Conservation (phyloP, 2,329 filamentous ascomycete genomes). For the Leptographium wingfieldii region DNA sequence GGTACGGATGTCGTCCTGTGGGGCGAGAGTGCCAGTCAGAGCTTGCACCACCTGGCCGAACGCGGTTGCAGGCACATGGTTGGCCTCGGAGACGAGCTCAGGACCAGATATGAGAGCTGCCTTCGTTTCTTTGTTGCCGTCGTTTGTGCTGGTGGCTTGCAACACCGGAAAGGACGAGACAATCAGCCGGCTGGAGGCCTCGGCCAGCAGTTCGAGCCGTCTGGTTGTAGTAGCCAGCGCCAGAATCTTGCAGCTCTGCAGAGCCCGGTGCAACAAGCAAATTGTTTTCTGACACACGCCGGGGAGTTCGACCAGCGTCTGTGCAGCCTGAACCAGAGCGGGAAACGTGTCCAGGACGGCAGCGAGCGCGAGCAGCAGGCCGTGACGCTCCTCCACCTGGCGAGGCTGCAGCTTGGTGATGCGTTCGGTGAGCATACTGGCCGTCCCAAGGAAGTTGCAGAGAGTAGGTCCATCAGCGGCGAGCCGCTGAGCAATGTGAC, state of each 20-base stretch:
- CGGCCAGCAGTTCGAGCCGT: slow-evolving; percentile 51
- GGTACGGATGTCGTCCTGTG: background rate
- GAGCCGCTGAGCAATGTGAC: slow-evolving; percentile 35
- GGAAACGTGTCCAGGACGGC: slow-evolving; percentile 39
- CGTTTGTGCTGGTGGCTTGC: slow-evolving; percentile 21
- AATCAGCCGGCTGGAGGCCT: slow-evolving; percentile 47
- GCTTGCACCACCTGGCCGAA: background rate
- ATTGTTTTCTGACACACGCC: background rate
- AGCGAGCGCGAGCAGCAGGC: slow-evolving; percentile 49
- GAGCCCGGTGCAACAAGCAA: slow-evolving; percentile 19
- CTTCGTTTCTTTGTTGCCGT: background rate
- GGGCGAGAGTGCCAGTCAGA: background rate
- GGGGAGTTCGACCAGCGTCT: background rate
- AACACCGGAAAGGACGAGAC: slow-evolving; percentile 37
- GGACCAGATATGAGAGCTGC: slow-evolving; percentile 18
- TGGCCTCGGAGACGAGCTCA: slow-evolving; percentile 7
- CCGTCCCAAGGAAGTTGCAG: slow-evolving; percentile 15
- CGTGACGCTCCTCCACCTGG: slow-evolving; percentile 59
- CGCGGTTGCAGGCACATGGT: background rate
- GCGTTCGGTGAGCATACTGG: background rate
- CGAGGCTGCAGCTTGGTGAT: slow-evolving; percentile 29
- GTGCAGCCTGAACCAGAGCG: slow-evolving; percentile 11
- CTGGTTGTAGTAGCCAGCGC: slow-evolving; percentile 38
- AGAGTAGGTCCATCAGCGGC: background rate
- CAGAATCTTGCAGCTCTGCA: slow-evolving; percentile 25